phyloP scores from a whole-genome alignment of 805 yeast genomes.

The Kuraishia hungarica region DNA sequence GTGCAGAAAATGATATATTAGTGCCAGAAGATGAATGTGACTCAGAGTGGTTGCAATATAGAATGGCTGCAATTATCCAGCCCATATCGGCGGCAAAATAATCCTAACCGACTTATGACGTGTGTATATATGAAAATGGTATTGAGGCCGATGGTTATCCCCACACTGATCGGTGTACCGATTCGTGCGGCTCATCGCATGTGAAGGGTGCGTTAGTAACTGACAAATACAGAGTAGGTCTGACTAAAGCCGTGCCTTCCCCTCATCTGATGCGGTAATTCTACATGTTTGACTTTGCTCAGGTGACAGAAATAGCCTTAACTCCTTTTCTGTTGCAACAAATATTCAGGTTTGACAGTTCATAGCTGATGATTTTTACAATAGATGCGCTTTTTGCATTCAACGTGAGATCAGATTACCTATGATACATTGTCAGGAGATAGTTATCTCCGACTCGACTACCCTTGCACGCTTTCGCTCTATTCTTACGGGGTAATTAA shows the following conservation, averaged over 20 bases:
- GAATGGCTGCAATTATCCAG: constrained; percentile 13
- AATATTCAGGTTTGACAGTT: no score
- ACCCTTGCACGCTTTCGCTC: no score
- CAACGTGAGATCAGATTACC: no score
- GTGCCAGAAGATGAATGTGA: constrained; percentile 8
- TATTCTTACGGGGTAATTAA: no score
- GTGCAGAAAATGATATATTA: constrained; percentile 2
- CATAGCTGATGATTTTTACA: no score
- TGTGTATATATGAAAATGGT: neutral
- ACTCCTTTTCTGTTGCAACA: no score
- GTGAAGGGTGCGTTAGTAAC: neutral
- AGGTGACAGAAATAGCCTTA: no score
- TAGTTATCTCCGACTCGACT: no score
- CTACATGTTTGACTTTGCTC: no score
- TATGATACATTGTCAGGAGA: no score
- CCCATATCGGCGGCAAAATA: neutral
- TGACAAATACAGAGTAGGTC: neutral
- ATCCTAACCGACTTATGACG: neutral
- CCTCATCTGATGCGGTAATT: neutral
- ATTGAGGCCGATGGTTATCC: neutral
- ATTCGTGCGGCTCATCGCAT: no score
- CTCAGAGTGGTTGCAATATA: constrained; percentile 12
- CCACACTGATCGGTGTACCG: neutral
- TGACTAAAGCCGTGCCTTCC: neutral
- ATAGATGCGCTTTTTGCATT: no score